These are phyloP conservation scores for Yamadazyma dendronema DNA, from an alignment of 1,139 yeast species.

Conservation along the genomic window DNA sequence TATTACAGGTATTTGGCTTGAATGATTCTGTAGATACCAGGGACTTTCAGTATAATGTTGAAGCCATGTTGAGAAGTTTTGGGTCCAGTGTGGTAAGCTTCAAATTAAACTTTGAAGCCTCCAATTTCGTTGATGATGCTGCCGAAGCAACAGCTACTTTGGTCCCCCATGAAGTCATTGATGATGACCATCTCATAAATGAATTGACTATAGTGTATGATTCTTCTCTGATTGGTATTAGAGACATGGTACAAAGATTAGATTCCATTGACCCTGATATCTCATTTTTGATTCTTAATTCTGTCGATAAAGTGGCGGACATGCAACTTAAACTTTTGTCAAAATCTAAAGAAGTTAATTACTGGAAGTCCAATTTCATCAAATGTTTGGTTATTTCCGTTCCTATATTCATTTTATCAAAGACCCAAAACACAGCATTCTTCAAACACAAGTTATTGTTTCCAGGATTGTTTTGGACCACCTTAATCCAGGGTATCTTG, in stretches of 20 bases:
- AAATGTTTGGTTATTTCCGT: constrained; percentile 53
- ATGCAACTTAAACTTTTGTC: constrained; percentile 71
- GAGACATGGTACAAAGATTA: constrained; percentile 51
- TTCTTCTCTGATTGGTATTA: constrained; percentile 48
- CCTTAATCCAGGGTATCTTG: constrained; percentile 60
- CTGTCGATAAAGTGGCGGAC: constrained; percentile 45
- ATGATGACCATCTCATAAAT: constrained; percentile 16
- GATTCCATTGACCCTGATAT: constrained; percentile 24
- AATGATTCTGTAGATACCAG: constrained; percentile 24
- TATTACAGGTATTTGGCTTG: constrained; percentile 36
- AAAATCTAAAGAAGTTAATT: constrained; percentile 66
- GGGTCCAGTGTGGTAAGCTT: constrained; percentile 28
- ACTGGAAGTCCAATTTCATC: constrained; percentile 62
- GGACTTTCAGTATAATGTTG: constrained; percentile 37
- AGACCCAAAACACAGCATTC: constrained; percentile 39
- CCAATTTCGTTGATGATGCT: constrained; percentile 5
- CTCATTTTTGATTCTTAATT: constrained; percentile 41
- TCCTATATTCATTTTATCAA: constrained; percentile 62
- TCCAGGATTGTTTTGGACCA: constrained; percentile 56
- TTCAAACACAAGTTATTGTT: constrained; percentile 30
- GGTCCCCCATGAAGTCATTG: constrained; percentile 9
- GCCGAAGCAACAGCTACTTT: constrained; percentile 7
- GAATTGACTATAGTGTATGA: constrained; percentile 48
- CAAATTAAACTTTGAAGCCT: constrained; percentile 19
- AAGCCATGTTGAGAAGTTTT: constrained; percentile 34